Percentiles rank a stretch among this genome's conserved stretches.
Conservation (phyloP, 495 filamentous ascomycete species). For the Penicillium pancosmium region DNA sequence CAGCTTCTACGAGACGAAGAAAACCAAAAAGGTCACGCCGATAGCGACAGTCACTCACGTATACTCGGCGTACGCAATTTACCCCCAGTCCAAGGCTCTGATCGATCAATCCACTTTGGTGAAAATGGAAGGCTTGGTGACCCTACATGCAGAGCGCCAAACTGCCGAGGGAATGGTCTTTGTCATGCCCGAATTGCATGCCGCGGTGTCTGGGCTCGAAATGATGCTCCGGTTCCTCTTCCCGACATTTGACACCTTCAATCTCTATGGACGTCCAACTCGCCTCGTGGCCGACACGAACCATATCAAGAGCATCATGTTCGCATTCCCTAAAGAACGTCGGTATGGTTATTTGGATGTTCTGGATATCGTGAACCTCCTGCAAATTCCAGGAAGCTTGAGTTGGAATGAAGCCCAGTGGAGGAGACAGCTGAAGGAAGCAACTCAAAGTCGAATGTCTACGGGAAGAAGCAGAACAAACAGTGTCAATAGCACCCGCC, state of each 20-base stretch:
- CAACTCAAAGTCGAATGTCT: constrained; percentile 79
- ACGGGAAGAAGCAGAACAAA: constrained; percentile 52
- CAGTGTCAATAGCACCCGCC: constrained; percentile 62
- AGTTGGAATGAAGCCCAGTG: constrained; percentile 90
- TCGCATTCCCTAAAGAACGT: constrained; percentile 89
- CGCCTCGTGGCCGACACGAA: constrained; percentile 84
- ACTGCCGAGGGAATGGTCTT: constrained; percentile 92
- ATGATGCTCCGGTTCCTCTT: constrained; percentile 96
- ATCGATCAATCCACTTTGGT: constrained; percentile 94
- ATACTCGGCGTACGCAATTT: constrained; percentile 92
- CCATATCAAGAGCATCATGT: constrained; percentile 92
- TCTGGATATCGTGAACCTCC: constrained; percentile 76
- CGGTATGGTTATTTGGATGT: constrained; percentile 92
- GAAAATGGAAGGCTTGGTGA: constrained; percentile 91
- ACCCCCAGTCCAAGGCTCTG: constrained; percentile 88
- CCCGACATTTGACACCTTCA: constrained; percentile 91
- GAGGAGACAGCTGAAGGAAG: constrained; percentile 84
- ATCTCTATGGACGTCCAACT: constrained; percentile 86
- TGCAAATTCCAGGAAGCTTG: constrained; percentile 73
- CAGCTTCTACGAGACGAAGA: constrained; percentile 93
- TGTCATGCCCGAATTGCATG: constrained; percentile 93
- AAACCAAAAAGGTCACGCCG: constrained; percentile 86
- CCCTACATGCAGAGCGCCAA: constrained; percentile 73
- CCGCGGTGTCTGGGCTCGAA: constrained; percentile 91
- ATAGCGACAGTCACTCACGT: constrained; percentile 91